phyloP scores from a whole-genome alignment of 2,329 filamentous ascomycete species.

The Aspergillus niger region DNA sequence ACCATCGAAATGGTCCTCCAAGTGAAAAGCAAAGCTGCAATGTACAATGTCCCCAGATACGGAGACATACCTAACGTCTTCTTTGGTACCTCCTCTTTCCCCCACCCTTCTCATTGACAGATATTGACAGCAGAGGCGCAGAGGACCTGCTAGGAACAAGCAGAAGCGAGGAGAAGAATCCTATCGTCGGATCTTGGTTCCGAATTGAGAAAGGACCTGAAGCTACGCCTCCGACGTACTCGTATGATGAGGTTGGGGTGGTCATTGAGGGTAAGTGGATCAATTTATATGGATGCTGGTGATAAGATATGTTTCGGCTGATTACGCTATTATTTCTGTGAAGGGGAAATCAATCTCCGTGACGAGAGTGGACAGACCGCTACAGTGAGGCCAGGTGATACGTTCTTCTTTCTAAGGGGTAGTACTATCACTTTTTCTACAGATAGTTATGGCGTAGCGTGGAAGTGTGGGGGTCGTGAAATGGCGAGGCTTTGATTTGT shows the following conservation, averaged over 20 bases:
- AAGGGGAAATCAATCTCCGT: slow-evolving; percentile 9
- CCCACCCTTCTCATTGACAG: background rate
- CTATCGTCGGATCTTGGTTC: slow-evolving; percentile 21
- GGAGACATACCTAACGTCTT: slow-evolving; percentile 1
- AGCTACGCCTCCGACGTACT: slow-evolving; percentile 19
- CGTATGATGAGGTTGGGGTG: slow-evolving; percentile 22
- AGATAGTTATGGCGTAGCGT: slow-evolving; percentile 13
- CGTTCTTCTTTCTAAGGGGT: slow-evolving; percentile 15
- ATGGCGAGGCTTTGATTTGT: background rate
- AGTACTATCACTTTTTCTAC: slow-evolving; percentile 20
- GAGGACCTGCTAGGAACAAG: slow-evolving; percentile 8
- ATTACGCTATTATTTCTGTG: background rate
- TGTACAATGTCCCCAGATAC: slow-evolving; percentile 5
- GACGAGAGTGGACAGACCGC: slow-evolving; percentile 13
- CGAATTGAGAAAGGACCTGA: slow-evolving; percentile 19
- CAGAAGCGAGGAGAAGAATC: background rate
- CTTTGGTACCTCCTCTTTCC: slow-evolving; percentile 1
- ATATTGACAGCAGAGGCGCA: background rate
- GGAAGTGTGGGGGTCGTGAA: slow-evolving; percentile 12
- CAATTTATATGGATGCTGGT: too few species aligned
- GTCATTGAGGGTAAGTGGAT: slow-evolving; percentile 16
- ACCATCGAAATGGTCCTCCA: slow-evolving; percentile 3
- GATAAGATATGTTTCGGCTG: background rate
- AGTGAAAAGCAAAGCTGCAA: slow-evolving; percentile 6
- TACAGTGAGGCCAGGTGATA: slow-evolving; percentile 11